These are phyloP conservation scores for Pestalotiopsis sp. DNA, from an alignment of 2,329 filamentous ascomycete genomes.

Conservation along the genomic window DNA sequence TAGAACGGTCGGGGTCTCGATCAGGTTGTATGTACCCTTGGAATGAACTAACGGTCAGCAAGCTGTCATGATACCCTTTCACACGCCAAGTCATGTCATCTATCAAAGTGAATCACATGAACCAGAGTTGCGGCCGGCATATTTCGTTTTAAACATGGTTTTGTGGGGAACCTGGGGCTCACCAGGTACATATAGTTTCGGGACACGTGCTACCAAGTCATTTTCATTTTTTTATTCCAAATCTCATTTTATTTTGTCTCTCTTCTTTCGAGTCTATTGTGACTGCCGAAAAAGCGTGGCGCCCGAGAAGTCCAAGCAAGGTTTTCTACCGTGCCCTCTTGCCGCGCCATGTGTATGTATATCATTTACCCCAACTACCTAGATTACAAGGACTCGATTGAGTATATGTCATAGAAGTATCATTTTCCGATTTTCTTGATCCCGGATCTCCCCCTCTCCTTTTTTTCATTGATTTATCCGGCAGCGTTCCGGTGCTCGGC, in stretches of 20 bases:
- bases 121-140: neutral
- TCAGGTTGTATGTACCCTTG: no score
- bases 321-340: neutral
- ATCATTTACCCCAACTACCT: neutral
- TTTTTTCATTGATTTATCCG: slow-evolving; percentile 30
- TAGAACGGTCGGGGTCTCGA: no score
- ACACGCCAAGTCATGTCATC: neutral
- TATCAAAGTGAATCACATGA: neutral
- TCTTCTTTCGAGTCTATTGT: neutral
- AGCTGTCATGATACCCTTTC: no score
- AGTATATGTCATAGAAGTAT: neutral
- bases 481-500: slow-evolving; percentile 54
- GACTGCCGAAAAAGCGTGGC: neutral
- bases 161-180: neutral
- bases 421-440: neutral
- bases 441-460: neutral
- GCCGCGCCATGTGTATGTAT: neutral
- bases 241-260: neutral
- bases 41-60: no score
- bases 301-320: neutral
- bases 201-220: neutral
- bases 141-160: neutral
- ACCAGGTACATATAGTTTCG: neutral
- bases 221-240: neutral
- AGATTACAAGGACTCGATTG: neutral